phyloP scores from a whole-genome alignment of 2,329 filamentous ascomycete genomes.

The Phaeophleospora eucalypticola region DNA sequence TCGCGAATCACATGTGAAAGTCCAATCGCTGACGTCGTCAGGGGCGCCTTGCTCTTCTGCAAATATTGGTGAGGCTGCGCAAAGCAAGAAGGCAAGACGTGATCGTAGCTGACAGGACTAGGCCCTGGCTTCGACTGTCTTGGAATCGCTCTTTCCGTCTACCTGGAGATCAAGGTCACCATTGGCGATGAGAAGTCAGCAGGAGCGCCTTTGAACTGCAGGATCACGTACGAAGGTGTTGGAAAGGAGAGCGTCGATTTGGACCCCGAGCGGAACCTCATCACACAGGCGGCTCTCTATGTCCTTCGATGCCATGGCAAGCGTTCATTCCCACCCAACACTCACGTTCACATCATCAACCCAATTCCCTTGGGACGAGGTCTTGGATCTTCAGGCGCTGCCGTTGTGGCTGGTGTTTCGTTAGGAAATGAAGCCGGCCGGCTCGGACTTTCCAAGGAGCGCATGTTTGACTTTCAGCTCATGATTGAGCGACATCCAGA shows the following conservation, averaged over 20 bases:
- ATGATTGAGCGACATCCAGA: conserved; percentile 95
- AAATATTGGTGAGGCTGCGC: conserved; percentile 65
- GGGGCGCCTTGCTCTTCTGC: conserved; percentile 84
- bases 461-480: conserved; percentile 90
- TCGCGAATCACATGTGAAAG: not conserved
- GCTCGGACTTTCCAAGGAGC: conserved; percentile 69
- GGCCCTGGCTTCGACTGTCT: conserved; percentile 96
- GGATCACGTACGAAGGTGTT: conserved; percentile 83
- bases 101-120: conserved; percentile 19
- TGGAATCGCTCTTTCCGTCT: conserved; percentile 87
- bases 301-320: conserved; percentile 89
- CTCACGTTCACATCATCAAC: conserved; percentile 91
- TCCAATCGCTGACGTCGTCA: not conserved
- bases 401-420: conserved; percentile 91
- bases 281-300: conserved; percentile 91
- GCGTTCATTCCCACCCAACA: conserved; percentile 76
- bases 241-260: conserved; percentile 75
- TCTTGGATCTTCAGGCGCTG: conserved; percentile 90
- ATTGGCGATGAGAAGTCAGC: conserved; percentile 59
- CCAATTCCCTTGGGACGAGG: conserved; percentile 90
- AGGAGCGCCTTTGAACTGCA: conserved; percentile 71
- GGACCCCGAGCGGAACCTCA: conserved; percentile 80
- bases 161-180: conserved; percentile 82
- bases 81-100: not conserved
- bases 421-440: conserved; percentile 84